Conservation (phyloP, 1,139 yeast genomes). For the Blastobotrys buckinghamii region DNA sequence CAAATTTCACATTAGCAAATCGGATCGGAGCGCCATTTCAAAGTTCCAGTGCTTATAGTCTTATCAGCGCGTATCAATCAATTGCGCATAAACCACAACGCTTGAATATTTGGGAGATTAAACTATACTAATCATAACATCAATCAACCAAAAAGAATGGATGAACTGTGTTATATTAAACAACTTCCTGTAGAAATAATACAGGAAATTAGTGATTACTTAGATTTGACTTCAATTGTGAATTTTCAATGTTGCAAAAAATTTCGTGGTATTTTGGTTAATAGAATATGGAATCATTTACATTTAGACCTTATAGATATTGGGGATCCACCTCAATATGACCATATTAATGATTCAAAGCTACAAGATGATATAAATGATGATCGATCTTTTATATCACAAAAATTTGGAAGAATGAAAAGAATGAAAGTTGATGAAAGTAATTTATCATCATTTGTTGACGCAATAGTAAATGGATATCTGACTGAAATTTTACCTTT, state of each 20-base stretch:
- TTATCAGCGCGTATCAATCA: too few species aligned
- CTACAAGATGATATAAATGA: conserved; percentile 2
- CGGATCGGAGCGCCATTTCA: too few species aligned
- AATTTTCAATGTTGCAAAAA: conserved; percentile 1
- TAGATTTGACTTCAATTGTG: neutral
- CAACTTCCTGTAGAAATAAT: conserved; percentile 5
- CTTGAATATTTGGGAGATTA: too few species aligned
- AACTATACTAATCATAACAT: too few species aligned
- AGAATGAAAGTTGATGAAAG: conserved; percentile 5
- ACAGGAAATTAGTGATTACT: conserved; percentile 1
- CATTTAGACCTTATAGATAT: conserved; percentile 8
- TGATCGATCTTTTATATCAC: conserved; percentile 2
- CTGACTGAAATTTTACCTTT: neutral
- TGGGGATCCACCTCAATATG: conserved; percentile 8
- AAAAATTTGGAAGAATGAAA: neutral
- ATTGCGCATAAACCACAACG: too few species aligned
- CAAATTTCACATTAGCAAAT: too few species aligned
- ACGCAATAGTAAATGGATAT: conserved; percentile 4
- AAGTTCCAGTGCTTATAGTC: too few species aligned
- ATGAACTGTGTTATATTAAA: neutral
- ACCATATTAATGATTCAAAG: neutral
- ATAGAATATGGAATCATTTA: conserved; percentile 3
- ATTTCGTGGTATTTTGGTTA: neutral
- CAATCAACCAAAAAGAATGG: too few species aligned
- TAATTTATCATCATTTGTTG: neutral